Base-by-base conservation (phyloP, 257 asterid species). In the Penstemon newberryi region DNA sequence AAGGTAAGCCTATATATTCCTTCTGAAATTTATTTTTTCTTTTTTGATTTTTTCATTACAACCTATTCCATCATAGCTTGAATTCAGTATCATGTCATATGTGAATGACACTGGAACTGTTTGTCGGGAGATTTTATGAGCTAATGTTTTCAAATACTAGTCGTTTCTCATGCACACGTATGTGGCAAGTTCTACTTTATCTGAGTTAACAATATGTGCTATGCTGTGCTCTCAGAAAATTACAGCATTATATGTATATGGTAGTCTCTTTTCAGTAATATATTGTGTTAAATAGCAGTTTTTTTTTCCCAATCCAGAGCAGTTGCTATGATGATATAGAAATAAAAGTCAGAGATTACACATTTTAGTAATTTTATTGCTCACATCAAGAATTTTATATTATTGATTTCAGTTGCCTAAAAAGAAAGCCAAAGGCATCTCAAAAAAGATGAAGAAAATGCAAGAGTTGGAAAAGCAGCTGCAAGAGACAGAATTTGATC, bases 401-500 rank as follows among this genome's bases (percentile, higher is more conserved):
- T 0, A 3, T 33, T 55, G n/a, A 47, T 74, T 73, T 63, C 84
- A 81, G 96, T 60, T 49, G 75, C 68, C 71, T 4, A 73, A 73
- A 77, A 74, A 49, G 77, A 85, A 84, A 80, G 70, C 67, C 18
- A 79, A 74, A 78, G 78, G 73, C 38, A n/a, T 76, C 46, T 64
- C 92, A 3, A 92, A 92, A 63, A 87, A 90, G 91, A 79, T 80
- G 77, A 88, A 79, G 87, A 88, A 92, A 78, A 57, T 83, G 77
- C 79, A 72, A 60, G 93, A 86, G 77, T 60, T 85, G 7, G 98
- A 92, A 80, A 71, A 85, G 78, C 87, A 60, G 44, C 37, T 85
- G 80, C 84, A 88, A 69, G 97, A 92, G 87, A 77, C 62, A 71
- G 97, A 90, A 78, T 86, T 90, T 40, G 98, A 90, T 54, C 84